A percentile compares a stretch with the other conserved stretches of the same genome.
These are phyloP conservation scores for Scutellaria minor DNA, from an alignment of 257 asterid species.

Conservation along the genomic window DNA sequence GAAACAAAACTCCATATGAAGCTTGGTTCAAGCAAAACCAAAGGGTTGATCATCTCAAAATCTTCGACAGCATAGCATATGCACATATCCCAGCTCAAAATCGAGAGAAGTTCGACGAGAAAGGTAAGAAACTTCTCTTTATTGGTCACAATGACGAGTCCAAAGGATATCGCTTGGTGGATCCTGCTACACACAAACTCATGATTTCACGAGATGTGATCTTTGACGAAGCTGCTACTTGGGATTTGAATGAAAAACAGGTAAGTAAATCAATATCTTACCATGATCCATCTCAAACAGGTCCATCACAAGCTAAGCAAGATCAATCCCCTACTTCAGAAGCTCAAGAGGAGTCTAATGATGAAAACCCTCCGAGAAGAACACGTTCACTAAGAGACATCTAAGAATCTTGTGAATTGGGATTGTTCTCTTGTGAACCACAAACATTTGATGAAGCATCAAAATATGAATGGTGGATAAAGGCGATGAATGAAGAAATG, in stretches of 20 bases:
- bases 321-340: not conserved
- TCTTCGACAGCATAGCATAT: conserved; percentile 20
- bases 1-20: conserved; percentile 22
- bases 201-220: not conserved
- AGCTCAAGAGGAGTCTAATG: not conserved
- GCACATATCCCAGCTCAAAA: not conserved
- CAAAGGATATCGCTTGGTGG: not conserved
- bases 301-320: too few relatives aligned
- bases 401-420: not conserved
- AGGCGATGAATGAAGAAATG: not conserved
- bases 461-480: not conserved
- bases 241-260: not conserved
- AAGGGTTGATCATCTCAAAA: not conserved
- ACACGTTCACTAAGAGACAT: not conserved
- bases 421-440: not conserved
- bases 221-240: not conserved
- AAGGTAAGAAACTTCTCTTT: conserved; percentile 3
- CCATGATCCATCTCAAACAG: not conserved
- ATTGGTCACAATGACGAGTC: not conserved
- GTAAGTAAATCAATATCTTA: not conserved
- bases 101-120: not conserved
- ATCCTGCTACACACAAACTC: not conserved
- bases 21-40: conserved; percentile 20
- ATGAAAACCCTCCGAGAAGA: not conserved
- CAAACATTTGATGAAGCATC: not conserved